Conservation (phyloP, 176 grass and related monocot genomes). For the Oryza glumipatula region DNA sequence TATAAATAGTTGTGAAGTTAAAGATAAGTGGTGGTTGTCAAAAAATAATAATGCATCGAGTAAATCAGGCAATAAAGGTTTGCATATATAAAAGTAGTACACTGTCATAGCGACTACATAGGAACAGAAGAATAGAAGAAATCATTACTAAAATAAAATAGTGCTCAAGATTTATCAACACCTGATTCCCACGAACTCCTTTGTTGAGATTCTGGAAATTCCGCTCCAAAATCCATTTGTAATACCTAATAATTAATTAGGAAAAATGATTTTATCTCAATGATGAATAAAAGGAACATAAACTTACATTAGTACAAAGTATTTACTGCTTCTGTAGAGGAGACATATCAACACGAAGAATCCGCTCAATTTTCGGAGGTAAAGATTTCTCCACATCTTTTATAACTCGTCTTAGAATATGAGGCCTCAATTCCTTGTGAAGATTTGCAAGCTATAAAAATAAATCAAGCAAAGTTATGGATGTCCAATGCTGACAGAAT, state of each 20-base stretch:
- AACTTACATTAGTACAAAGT: conserved; percentile 16
- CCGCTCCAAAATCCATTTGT: conserved; percentile 99
- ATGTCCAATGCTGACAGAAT: background rate
- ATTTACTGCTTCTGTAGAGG: conserved; percentile 96
- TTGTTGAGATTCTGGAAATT: conserved; percentile 99
- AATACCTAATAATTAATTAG: conserved; percentile 66
- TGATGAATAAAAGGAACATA: conserved; percentile 7
- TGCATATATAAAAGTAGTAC: background rate
- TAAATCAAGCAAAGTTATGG: conserved; percentile 37
- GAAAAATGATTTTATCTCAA: conserved; percentile 20
- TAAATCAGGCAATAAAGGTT: background rate
- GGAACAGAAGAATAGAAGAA: background rate
- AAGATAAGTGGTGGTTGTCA: background rate
- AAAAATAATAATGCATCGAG: background rate
- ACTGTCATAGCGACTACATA: background rate
- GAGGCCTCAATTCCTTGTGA: conserved; percentile 96
- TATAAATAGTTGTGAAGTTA: conserved; percentile 3
- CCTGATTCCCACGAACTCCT: conserved; percentile 98
- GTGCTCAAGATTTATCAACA: conserved; percentile 40
- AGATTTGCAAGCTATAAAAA: conserved; percentile 88
- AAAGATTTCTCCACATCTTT: conserved; percentile 99
- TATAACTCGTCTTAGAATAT: conserved; percentile 95
- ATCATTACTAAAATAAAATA: conserved; percentile 27
- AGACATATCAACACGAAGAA: conserved; percentile 96
- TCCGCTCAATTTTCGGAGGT: conserved; percentile 98